phyloP scores from a whole-genome alignment of 2,329 filamentous ascomycete genomes.

The Fusarium sublunatum region DNA sequence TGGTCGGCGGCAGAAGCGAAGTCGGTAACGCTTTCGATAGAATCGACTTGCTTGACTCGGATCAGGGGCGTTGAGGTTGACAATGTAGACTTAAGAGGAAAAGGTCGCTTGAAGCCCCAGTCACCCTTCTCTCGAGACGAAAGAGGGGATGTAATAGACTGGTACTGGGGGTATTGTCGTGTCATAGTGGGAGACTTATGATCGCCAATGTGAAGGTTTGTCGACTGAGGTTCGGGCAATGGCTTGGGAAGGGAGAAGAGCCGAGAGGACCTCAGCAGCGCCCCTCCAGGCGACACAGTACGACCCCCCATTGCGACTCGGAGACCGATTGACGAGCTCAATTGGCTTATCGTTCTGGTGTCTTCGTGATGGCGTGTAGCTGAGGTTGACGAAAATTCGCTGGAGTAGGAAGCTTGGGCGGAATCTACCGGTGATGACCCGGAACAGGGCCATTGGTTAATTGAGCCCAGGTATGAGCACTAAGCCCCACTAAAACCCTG shows the following conservation, averaged over 20 bases:
- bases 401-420: constrained; percentile 35
- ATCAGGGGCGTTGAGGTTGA: constrained; percentile 79
- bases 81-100: constrained; percentile 80
- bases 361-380: constrained; percentile 37
- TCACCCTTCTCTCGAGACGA: constrained; percentile 81
- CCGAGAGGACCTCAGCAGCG: constrained; percentile 85
- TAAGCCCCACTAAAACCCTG: constrained; percentile 41
- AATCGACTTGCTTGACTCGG: constrained; percentile 82
- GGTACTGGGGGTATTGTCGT: constrained; percentile 80
- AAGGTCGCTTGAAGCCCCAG: constrained; percentile 89
- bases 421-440: constrained; percentile 50
- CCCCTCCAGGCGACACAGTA: constrained; percentile 69
- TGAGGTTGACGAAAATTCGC: constrained; percentile 48
- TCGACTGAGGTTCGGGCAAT: constrained; percentile 71
- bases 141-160: constrained; percentile 81
- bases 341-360: constrained; percentile 44
- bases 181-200: constrained; percentile 65
- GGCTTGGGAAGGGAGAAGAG: constrained; percentile 88
- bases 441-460: constrained; percentile 39
- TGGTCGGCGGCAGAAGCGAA: constrained; percentile 87
- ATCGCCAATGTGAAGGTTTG: constrained; percentile 51
- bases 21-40: constrained; percentile 88
- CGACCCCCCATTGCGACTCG: constrained; percentile 49
- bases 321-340: constrained; percentile 47
- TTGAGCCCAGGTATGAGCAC: constrained; percentile 15